These are phyloP conservation scores for Trichoderma sp. DNA, from an alignment of 2,329 filamentous ascomycete genomes.

Conservation along the genomic window DNA sequence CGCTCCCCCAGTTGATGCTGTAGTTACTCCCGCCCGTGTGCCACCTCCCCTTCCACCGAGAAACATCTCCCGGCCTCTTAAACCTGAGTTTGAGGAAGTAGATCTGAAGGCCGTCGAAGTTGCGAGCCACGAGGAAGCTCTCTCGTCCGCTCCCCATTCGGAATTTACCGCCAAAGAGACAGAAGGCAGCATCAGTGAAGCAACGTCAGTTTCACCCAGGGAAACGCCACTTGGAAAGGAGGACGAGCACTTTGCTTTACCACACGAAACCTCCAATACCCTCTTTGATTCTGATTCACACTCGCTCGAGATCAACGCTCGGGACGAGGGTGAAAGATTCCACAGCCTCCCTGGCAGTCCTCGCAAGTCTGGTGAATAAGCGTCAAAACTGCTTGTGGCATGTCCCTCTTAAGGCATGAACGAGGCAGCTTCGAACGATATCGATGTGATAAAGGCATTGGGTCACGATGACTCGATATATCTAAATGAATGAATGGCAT, in stretches of 20 bases:
- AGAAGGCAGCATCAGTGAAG: not conserved
- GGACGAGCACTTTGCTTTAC: not conserved
- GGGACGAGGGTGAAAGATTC: not conserved
- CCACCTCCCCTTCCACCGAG: conserved; percentile 8
- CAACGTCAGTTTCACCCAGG: not conserved
- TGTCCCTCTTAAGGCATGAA: not conserved
- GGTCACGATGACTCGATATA: not conserved
- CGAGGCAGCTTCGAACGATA: not conserved
- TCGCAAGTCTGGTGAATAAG: not conserved
- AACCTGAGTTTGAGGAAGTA: conserved; percentile 5
- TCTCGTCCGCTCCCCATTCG: not conserved
- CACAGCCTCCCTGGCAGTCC: not conserved
- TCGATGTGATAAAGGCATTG: not conserved
- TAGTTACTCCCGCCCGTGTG: not conserved
- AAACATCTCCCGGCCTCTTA: not conserved
- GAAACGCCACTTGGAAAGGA: not conserved
- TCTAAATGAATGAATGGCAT: not conserved
- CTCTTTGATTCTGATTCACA: conserved; percentile 11
- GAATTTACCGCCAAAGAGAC: not conserved
- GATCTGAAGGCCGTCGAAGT: not conserved
- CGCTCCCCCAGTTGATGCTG: not conserved
- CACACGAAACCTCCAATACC: not conserved
- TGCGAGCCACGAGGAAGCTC: not conserved
- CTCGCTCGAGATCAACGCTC: not conserved
- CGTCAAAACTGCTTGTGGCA: not conserved